Base-by-base conservation (phyloP, 108 stramenopile genomes). In the Nannochloropsis oceanica region DNA sequence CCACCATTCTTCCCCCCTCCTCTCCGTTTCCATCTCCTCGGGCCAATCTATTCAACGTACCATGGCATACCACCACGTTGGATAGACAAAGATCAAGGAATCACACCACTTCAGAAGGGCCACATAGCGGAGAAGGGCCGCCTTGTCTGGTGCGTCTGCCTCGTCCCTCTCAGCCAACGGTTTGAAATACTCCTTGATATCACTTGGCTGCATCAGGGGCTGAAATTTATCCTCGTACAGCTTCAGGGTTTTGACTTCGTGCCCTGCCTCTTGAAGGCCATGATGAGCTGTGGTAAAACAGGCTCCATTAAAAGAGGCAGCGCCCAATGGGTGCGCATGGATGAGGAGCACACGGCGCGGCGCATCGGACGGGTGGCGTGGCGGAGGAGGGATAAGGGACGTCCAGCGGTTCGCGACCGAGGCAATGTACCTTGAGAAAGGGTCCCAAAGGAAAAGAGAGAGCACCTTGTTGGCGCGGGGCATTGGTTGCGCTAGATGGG, bases 51-150 rank as follows among this genome's bases (percentile, higher is more conserved):
- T 34, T 3, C 1, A 34, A 73, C 59, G 18, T 73, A 87, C 87
- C 80, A 88, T 43, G 22, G 88, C 84, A 43, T 88, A 89, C 88
- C 88, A 89, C 88, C 88, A 89, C 13, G 88, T 89, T 8, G 88
- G 88, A 14, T 89, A 89, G 27, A 88, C 83, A 43, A 89, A 87
- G 43, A 89, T 86, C 14, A 89, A 24, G 27, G 86, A 84, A 20
- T 87, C 83, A 80, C 87, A 88, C 88, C 88, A 89, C 85, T 82
- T 42, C 5, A 89, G 84, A 34, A 85, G 80, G 73, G 85, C 81
- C 11, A 89, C 87, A 25, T 88, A 84, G 1, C 42, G 34, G 79
- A 50, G 81, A 24, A 84, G 25, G 25, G 88, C 88, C 59, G 5
- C 59, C n/a, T 73, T 73, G n/a, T 73, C 59, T 7, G 59, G 59